phyloP scores from a whole-genome alignment of 192 early-diverging fungal species.

The Coemansia sp. region DNA sequence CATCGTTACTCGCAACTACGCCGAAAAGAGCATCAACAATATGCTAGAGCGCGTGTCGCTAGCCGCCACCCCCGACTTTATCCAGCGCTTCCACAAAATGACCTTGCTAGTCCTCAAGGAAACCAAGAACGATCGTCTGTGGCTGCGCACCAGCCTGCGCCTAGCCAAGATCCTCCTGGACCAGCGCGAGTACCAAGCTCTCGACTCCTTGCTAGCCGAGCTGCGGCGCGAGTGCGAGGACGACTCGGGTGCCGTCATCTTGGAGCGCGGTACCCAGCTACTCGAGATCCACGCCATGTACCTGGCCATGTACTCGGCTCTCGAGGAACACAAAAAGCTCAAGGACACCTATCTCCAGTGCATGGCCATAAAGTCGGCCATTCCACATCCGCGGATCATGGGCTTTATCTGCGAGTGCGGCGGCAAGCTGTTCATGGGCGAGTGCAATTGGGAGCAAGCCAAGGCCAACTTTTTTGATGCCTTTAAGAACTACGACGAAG shows the following conservation, averaged over 20 bases:
- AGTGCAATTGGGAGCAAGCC: slow-evolving; percentile 88
- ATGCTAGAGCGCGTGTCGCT: slow-evolving; percentile 37
- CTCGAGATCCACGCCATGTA: slow-evolving; percentile 94
- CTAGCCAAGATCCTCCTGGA: slow-evolving; percentile 37
- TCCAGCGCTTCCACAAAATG: slow-evolving; percentile 24
- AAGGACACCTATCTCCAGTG: slow-evolving; percentile 92
- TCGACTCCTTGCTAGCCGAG: slow-evolving; percentile 13
- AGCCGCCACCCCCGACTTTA: slow-evolving; percentile 8
- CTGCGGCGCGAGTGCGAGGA: slow-evolving; percentile 25
- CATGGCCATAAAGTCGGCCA: slow-evolving; percentile 83
- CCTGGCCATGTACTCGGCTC: slow-evolving; percentile 94
- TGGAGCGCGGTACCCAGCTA: slow-evolving; percentile 89
- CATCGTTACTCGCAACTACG: slow-evolving; percentile 32
- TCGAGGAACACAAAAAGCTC: slow-evolving; percentile 80
- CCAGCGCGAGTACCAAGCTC: slow-evolving; percentile 19
- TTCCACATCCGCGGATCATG: slow-evolving; percentile 95
- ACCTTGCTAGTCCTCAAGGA: slow-evolving; percentile 35
- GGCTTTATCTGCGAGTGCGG: slow-evolving; percentile 96
- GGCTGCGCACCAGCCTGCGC: slow-evolving; percentile 45
- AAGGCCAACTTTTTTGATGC: slow-evolving; percentile 95
- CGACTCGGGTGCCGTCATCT: slow-evolving; percentile 31
- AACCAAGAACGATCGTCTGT: slow-evolving; percentile 35
- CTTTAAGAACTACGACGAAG: slow-evolving; percentile 98
- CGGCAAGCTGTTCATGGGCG: slow-evolving; percentile 97
- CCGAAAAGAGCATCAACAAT: slow-evolving; percentile 51